Conservation (phyloP, 257 asterid species). For the Coffea canephora region DNA sequence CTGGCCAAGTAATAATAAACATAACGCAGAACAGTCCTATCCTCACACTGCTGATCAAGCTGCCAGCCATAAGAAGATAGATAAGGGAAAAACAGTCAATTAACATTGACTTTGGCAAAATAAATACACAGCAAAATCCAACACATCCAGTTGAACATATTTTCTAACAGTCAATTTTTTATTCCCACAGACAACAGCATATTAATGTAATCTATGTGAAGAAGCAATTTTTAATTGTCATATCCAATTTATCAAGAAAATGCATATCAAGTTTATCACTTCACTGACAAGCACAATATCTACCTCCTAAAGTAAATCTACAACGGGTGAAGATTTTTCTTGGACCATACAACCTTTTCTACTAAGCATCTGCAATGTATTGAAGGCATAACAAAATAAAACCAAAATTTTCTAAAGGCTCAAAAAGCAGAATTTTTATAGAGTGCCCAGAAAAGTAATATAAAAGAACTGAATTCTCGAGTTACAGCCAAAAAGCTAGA, state of each 20-base stretch:
- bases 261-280: too few species aligned
- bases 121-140: background rate
- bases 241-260: background rate
- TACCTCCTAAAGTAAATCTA: too few species aligned
- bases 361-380: background rate
- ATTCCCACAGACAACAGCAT: background rate
- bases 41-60: slow-evolving; percentile 99
- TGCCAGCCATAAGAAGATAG: slow-evolving; percentile 37
- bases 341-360: background rate
- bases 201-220: background rate
- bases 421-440: background rate
- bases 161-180: background rate
- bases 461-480: background rate
- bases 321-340: background rate
- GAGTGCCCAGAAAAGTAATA: background rate
- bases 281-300: too few species aligned
- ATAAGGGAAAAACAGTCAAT: slow-evolving; percentile 23
- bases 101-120: slow-evolving; percentile 16
- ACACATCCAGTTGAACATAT: slow-evolving; percentile 8
- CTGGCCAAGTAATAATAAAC: slow-evolving; percentile 98
- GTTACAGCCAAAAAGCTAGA: background rate
- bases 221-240: background rate
- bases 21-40: slow-evolving; percentile 92
- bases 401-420: background rate
- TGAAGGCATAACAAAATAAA: too few species aligned